Evolutionary conservation across 768 basidiomycete species (phyloP).

Genomic region (Macrolepiota albuminosa): DNA sequence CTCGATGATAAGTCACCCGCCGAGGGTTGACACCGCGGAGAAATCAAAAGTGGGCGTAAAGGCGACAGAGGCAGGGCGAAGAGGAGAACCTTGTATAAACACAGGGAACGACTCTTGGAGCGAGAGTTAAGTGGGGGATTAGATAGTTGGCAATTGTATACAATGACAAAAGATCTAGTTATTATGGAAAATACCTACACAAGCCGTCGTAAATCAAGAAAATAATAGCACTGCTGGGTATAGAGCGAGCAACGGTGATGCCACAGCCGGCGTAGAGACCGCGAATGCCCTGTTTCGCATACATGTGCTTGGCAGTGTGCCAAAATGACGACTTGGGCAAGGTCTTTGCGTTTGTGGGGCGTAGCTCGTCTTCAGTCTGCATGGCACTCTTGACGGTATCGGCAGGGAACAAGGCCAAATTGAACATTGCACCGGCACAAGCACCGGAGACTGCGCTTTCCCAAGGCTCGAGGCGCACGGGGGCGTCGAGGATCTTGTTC

Average conservation of each 20-base stretch:
- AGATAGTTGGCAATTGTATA: too few relatives aligned
- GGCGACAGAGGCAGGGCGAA: slow-evolving; percentile 23
- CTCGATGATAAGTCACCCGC: slow-evolving; percentile 49
- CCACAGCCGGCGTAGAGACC: slow-evolving; percentile 90
- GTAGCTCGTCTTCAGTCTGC: slow-evolving; percentile 87
- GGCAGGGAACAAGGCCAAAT: slow-evolving; percentile 88
- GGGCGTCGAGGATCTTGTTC: background rate
- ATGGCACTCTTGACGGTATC: slow-evolving; percentile 91
- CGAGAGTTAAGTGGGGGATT: background rate
- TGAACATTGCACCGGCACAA: slow-evolving; percentile 80
- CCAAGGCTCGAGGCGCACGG: slow-evolving; percentile 37
- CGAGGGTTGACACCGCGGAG: slow-evolving; percentile 74
- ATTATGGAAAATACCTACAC: slow-evolving; percentile 30
- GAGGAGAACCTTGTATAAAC: slow-evolving; percentile 5
- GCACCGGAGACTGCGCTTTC: slow-evolving; percentile 88
- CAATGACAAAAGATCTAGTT: too few relatives aligned
- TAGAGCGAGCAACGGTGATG: slow-evolving; percentile 75
- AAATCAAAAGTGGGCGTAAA: slow-evolving; percentile 63
- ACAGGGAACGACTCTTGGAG: background rate
- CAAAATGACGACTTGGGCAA: slow-evolving; percentile 37
- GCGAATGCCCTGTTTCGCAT: slow-evolving; percentile 61
- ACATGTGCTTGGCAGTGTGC: slow-evolving; percentile 65
- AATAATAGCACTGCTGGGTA: slow-evolving; percentile 85
- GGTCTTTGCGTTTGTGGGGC: slow-evolving; percentile 29
- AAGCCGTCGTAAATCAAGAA: slow-evolving; percentile 86